These are phyloP conservation scores for Trapa incisa DNA, from an alignment of 345 rosid species.

Conservation along the genomic window DNA sequence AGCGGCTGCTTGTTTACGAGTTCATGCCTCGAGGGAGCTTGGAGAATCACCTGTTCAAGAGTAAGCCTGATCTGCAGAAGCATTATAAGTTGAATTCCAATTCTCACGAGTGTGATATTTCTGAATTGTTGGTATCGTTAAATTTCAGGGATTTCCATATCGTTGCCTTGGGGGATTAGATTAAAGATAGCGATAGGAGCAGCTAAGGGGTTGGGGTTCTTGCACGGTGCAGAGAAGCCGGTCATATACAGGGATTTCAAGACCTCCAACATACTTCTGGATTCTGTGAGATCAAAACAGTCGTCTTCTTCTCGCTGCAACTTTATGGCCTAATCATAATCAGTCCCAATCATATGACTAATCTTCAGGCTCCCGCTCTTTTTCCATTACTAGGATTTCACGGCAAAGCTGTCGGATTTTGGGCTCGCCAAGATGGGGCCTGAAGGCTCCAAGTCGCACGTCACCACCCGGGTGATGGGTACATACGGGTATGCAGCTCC, in stretches of 20 bases:
- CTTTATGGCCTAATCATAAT: no score
- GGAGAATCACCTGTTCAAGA: conserved; percentile 80
- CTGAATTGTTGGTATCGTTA: no score
- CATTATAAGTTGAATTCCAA: not conserved
- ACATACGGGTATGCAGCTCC: conserved; percentile 96
- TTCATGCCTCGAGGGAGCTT: conserved; percentile 94
- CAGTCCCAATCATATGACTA: no score
- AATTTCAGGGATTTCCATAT: conserved; percentile 46
- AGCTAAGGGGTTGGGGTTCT: conserved; percentile 80
- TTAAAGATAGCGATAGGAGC: conserved; percentile 77
- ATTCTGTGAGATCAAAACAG: conserved; percentile 37
- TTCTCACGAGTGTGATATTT: not conserved
- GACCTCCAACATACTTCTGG: conserved; percentile 75
- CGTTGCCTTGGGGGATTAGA: conserved; percentile 81
- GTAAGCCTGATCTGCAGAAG: conserved; percentile 18
- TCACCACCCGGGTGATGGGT: conserved; percentile 92
- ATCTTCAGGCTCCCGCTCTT: no score
- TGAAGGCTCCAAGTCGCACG: conserved; percentile 90
- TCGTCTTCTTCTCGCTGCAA: no score
- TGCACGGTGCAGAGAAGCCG: conserved; percentile 75
- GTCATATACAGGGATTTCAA: conserved; percentile 91
- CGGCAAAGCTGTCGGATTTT: conserved; percentile 77
- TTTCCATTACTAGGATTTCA: conserved; percentile 42
- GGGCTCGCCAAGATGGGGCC: conserved; percentile 96
- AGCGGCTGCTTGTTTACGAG: conserved; percentile 88